phyloP scores from a whole-genome alignment of 108 stramenopile species.

The Fragilaria crotonensis region DNA sequence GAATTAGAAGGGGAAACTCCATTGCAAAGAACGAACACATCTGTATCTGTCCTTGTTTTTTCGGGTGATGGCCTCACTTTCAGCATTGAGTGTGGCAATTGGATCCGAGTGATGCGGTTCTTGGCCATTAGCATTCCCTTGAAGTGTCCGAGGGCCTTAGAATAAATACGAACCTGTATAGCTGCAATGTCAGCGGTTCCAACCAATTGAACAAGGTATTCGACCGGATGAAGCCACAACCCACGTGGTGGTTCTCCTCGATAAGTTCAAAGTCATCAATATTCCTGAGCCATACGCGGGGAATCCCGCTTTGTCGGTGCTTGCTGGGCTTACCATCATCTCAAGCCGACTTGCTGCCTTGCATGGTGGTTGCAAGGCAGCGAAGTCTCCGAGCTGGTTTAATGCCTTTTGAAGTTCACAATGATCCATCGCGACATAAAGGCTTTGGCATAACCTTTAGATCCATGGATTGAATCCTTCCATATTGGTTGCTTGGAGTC shows the following conservation, averaged over 20 bases:
- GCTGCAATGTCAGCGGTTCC: conserved; percentile 1
- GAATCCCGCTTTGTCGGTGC: not conserved
- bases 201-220: conserved; percentile 8
- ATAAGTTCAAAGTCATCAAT: conserved; percentile 17
- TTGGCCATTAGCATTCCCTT: conserved; percentile 25
- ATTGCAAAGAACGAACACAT: not conserved
- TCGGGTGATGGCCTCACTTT: conserved; percentile 16
- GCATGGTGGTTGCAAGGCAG: conserved; percentile 2
- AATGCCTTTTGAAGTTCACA: not conserved
- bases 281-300: not conserved
- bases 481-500: not conserved
- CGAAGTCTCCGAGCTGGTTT: conserved; percentile 13
- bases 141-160: conserved; percentile 4
- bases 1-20: not conserved
- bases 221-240: conserved; percentile 36
- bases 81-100: conserved; percentile 34
- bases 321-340: conserved; percentile 13
- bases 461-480: not conserved
- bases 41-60: not conserved
- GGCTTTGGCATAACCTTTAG: not conserved
- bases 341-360: conserved; percentile 19
- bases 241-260: conserved; percentile 25
- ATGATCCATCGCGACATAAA: not conserved
- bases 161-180: conserved; percentile 39
- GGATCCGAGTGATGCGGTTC: conserved; percentile 18